phyloP scores from a whole-genome alignment of 495 filamentous ascomycete species.

The Darksidea phi region DNA sequence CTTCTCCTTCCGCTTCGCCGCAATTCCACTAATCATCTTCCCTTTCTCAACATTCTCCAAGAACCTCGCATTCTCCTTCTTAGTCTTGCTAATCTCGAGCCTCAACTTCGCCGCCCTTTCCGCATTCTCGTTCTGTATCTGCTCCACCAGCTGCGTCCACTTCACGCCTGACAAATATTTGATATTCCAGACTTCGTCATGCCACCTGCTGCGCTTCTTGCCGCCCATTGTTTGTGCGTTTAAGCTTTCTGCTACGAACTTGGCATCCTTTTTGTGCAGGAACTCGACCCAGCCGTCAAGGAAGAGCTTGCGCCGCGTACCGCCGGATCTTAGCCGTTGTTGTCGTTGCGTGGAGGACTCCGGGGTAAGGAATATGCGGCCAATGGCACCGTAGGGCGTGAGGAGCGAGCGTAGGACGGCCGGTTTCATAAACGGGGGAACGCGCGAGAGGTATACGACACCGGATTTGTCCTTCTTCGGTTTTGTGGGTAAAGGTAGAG shows the following conservation, averaged over 20 bases:
- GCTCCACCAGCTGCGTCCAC: constrained; percentile 68
- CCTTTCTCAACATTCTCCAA: constrained; percentile 71
- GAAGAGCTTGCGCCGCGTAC: constrained; percentile 84
- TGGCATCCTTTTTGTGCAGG: constrained; percentile 70
- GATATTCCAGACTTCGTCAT: constrained; percentile 89
- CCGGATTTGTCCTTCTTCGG: constrained; percentile 63
- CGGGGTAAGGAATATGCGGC: constrained; percentile 83
- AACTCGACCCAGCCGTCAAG: constrained; percentile 97
- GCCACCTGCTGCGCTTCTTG: constrained; percentile 83
- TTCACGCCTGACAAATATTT: constrained; percentile 83
- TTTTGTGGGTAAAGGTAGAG: constrained; percentile 18
- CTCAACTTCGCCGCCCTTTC: constrained; percentile 76
- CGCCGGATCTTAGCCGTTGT: constrained; percentile 61
- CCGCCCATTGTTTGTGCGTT: constrained; percentile 83
- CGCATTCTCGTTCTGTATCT: constrained; percentile 76
- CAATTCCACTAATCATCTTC: constrained; percentile 45
- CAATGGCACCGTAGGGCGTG: constrained; percentile 72
- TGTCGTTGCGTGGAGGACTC: constrained; percentile 64
- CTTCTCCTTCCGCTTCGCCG: constrained; percentile 58
- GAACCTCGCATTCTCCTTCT: constrained; percentile 81
- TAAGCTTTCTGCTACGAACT: constrained; percentile 76
- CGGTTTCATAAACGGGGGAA: constrained; percentile 95
- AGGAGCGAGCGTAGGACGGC: constrained; percentile 74
- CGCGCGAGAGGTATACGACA: constrained; percentile 83
- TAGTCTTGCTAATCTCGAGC: constrained; percentile 74